Conservation (phyloP, 768 basidiomycete species). For the Boletus coccyginus region DNA sequence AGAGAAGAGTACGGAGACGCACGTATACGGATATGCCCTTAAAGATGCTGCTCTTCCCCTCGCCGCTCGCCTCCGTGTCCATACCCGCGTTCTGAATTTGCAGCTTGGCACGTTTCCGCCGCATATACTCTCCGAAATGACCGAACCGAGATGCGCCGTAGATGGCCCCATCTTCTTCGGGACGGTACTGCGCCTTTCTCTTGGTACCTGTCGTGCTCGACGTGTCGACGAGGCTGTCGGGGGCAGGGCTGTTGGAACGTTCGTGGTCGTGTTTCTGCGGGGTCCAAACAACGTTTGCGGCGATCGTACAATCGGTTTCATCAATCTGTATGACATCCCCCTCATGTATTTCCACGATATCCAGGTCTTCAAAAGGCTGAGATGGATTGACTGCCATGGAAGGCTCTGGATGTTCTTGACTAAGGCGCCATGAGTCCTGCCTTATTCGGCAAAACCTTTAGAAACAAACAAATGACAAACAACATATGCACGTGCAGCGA, state of each 20-base stretch:
- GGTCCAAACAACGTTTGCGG: slow-evolving; percentile 25
- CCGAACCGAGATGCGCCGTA: slow-evolving; percentile 84
- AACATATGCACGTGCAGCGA: no score
- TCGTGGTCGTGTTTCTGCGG: slow-evolving; percentile 39
- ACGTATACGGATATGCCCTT: slow-evolving; percentile 80
- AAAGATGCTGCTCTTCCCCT: slow-evolving; percentile 54
- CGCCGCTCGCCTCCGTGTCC: slow-evolving; percentile 19
- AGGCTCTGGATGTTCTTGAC: slow-evolving; percentile 7
- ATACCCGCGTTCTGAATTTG: slow-evolving; percentile 69
- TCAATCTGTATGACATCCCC: slow-evolving; percentile 4
- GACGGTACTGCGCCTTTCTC: slow-evolving; percentile 14
- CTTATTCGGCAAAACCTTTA: slow-evolving; percentile 5
- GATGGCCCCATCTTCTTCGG: slow-evolving; percentile 41
- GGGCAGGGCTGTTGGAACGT: slow-evolving; percentile 20
- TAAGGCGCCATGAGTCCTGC: not conserved
- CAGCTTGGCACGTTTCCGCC: slow-evolving; percentile 85
- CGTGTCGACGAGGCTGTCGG: not conserved
- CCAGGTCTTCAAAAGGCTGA: slow-evolving; percentile 2
- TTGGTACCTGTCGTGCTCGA: slow-evolving; percentile 10
- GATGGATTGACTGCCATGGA: not conserved
- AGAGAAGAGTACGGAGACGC: slow-evolving; percentile 28
- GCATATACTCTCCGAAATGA: slow-evolving; percentile 85
- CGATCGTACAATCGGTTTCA: slow-evolving; percentile 16
- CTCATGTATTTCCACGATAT: slow-evolving; percentile 35
- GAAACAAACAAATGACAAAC: slow-evolving; percentile 2